Base-by-base conservation (phyloP, 371 early-diverging fungal species). In the Batkoa obscura region DNA sequence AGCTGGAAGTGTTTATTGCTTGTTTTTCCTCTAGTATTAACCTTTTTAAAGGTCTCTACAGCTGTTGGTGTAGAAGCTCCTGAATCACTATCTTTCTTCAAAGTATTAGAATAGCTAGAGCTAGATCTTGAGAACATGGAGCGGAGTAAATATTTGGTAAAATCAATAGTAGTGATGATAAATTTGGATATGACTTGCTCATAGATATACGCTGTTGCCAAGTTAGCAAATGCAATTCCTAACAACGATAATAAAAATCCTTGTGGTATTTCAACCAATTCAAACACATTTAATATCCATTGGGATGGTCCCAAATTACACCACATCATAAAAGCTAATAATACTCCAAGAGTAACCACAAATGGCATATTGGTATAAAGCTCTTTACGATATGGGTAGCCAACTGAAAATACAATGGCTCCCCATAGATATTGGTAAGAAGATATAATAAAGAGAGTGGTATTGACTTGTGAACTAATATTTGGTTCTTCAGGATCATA, bases 391-490 rank as follows among this genome's bases (percentile, higher is more conserved):
- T 88, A 95, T 0, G 95, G 98, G 23, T 89, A 88, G 0, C 98
- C 98, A 1, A 86, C 87, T 67, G 87, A 89, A 61, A 93, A 92
- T n/a, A 92, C 88, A 33, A 85, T 71, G 1, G 91, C 95, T 12
- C 86, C 77, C 4, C 83, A 66, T 31, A 95, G 72, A 67, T 98
- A 98, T 70, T 94, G 94, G 66, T 81, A 98, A 52, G 83, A 81
- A n/a, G 89, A 85, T 3, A 88, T 43, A 55, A 90, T 60, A 65
- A 96, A 98, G 50, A 98, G 70, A 2, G 75, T 80, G 4, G 93
- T 87, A 66, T 94, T 93, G 64, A 94, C 95, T 52, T 69, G 81
- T 56, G 85, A 78, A 43, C 60, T 59, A 45, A 89, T 82, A 43
- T 79, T 73, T 63, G 81, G 72, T 12, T 79, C 75, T 41, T 84